These are phyloP conservation scores for Leccinum solheimii DNA, from an alignment of 1,284 basidiomycete species.

Conservation along the genomic window DNA sequence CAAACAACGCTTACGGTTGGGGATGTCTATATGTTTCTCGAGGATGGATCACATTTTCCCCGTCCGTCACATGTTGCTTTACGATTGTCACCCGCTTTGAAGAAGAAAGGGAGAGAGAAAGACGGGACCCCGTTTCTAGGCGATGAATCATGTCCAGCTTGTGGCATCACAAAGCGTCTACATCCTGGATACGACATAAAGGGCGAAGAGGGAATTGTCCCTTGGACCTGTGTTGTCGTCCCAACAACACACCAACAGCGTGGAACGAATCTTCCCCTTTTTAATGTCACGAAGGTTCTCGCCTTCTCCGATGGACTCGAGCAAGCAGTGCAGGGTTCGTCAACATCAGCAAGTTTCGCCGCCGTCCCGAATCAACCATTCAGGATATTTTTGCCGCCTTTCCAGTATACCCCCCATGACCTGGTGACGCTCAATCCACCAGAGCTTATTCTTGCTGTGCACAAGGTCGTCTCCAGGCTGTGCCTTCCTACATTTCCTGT, in stretches of 20 bases:
- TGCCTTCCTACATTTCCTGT: slow-evolving; percentile 26
- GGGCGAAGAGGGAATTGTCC: slow-evolving; percentile 17
- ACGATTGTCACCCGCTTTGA: slow-evolving; percentile 19
- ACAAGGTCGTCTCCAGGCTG: slow-evolving; percentile 23
- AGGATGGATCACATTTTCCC: slow-evolving; percentile 50
- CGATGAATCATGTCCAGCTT: slow-evolving; percentile 29
- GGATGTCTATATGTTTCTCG: slow-evolving; percentile 62
- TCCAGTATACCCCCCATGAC: slow-evolving; percentile 24
- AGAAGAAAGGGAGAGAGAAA: slow-evolving; percentile 31
- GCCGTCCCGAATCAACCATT: slow-evolving; percentile 4
- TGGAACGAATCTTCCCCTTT: slow-evolving; percentile 22
- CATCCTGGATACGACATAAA: slow-evolving; percentile 28
- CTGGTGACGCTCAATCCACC: slow-evolving; percentile 25
- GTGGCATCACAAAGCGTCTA: slow-evolving; percentile 34
- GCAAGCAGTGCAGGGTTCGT: slow-evolving; percentile 10
- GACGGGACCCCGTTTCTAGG: slow-evolving; percentile 19
- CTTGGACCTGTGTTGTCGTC: slow-evolving; percentile 32
- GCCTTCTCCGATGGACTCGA: slow-evolving; percentile 20
- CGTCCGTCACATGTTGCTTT: slow-evolving; percentile 28
- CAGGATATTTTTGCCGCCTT: slow-evolving; percentile 11
- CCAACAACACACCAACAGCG: slow-evolving; percentile 24
- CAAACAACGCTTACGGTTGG: slow-evolving; percentile 45
- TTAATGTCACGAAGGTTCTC: slow-evolving; percentile 22
- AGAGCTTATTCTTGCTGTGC: slow-evolving; percentile 31
- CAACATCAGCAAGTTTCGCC: slow-evolving; percentile 1